Conservation (phyloP, 108 stramenopile species). For the Cyclotella atomus region DNA sequence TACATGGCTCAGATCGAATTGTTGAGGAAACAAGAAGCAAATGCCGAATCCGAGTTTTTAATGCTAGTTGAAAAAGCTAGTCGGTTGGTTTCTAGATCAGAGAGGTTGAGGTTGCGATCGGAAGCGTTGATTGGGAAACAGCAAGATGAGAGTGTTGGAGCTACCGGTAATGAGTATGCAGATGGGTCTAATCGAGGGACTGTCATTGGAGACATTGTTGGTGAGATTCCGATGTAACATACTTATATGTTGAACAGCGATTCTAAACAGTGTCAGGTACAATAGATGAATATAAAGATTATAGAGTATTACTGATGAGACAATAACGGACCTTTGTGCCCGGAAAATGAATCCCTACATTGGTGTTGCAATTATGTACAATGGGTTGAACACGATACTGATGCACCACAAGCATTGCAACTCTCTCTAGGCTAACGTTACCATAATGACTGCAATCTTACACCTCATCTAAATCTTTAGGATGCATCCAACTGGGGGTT, state of each 20-base stretch:
- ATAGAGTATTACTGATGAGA: too few species aligned
- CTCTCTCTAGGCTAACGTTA: too few species aligned
- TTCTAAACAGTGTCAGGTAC: too few species aligned
- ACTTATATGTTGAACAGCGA: not conserved
- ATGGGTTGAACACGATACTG: too few species aligned
- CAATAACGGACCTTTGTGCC: too few species aligned
- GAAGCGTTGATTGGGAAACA: conserved; percentile 37
- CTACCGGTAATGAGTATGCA: not conserved
- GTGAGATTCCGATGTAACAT: not conserved
- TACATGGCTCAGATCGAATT: conserved; percentile 19
- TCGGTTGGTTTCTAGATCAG: conserved; percentile 42
- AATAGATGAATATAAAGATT: not conserved
- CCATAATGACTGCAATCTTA: too few species aligned
- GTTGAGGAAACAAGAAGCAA: conserved; percentile 16
- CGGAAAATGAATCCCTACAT: too few species aligned
- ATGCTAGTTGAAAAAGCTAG: conserved; percentile 40
- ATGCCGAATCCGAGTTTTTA: conserved; percentile 28
- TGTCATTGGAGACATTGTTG: not conserved
- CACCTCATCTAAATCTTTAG: too few species aligned
- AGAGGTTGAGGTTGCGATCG: conserved; percentile 28
- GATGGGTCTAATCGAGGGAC: not conserved
- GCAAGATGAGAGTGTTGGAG: not conserved
- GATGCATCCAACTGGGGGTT: too few species aligned
- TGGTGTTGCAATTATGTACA: too few species aligned
- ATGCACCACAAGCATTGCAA: too few species aligned